phyloP scores from a whole-genome alignment of 2,329 filamentous ascomycete genomes.

The Decorospora gaudefroyi region DNA sequence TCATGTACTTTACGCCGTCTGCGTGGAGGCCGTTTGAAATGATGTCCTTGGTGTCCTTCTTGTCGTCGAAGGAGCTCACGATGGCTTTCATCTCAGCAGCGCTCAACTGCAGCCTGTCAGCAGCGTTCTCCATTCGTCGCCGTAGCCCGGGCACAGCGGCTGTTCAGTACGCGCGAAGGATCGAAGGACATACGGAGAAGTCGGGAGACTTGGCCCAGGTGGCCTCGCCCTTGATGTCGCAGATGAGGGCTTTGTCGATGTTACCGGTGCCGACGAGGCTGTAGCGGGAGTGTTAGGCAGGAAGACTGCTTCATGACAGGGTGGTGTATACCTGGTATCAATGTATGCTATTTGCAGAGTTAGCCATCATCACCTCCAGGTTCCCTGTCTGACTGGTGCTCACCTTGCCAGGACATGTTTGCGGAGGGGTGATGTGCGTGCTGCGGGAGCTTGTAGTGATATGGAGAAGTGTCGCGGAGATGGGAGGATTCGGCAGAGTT shows the following conservation, averaged over 20 bases:
- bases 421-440: slow-evolving; percentile 34
- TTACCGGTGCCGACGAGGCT: slow-evolving; percentile 52
- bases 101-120: slow-evolving; percentile 50
- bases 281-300: slow-evolving; percentile 22
- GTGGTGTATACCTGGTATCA: slow-evolving; percentile 44
- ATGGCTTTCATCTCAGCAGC: slow-evolving; percentile 61
- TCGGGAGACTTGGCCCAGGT: slow-evolving; percentile 84
- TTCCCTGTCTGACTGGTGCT: slow-evolving; percentile 26
- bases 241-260: slow-evolving; percentile 57
- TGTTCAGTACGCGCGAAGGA: slow-evolving; percentile 11
- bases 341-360: slow-evolving; percentile 47
- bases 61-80: slow-evolving; percentile 58
- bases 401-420: slow-evolving; percentile 53
- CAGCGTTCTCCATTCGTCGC: slow-evolving; percentile 3
- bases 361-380: slow-evolving; percentile 21
- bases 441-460: slow-evolving; percentile 26
- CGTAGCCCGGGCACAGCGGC: neutral
- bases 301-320: neutral
- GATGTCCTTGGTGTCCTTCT: slow-evolving; percentile 66
- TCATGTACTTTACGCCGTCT: slow-evolving; percentile 76
- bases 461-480: slow-evolving; percentile 17
- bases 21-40: slow-evolving; percentile 75
- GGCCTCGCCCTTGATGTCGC: slow-evolving; percentile 54
- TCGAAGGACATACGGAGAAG: slow-evolving; percentile 67
- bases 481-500: slow-evolving; percentile 14